Evolutionary conservation across 129 eudicot species (phyloP), one percentile per base, ranked within the genome.

Genomic region (Tanacetum coccineum): DNA sequence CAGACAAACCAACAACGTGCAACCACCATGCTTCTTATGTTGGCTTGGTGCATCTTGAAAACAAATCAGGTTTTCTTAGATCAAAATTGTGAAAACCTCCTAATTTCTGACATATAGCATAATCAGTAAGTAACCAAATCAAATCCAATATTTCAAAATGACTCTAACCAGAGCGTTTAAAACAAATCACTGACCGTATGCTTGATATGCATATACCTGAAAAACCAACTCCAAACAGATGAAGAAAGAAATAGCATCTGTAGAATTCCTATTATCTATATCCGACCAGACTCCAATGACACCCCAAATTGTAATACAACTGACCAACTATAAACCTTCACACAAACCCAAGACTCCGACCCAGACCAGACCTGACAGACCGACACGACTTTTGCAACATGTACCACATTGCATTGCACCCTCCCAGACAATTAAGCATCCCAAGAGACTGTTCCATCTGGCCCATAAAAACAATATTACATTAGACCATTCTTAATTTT

Each of bases 401-500:
- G 63, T 6, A 26, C 8, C 20, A 58, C 42, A 26, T 58, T 58
- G 63, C 63, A 58, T 13, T 58, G 36, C 44, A 58, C 10, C 10
- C 40, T 58, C 63, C 28, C 4, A 26, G 42, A 58, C 6, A 58
- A 42, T 58, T 58, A 13, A 58, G 22, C 63, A 44, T 0, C 26
- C 63, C 44, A 26, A 58, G 44, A 58, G 63, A 58, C 18, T 26
- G 19, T 22, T 26, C 25, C 60, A 10, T 54, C 60, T 54, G 60
- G 60, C 25, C 25, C 60, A 22, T 5, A 54, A 19, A 19, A 14
- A 25, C 6, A 54, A 18, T 54, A 13, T 58, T 58, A 74, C 62
- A 53, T 22, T 18, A 56, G 53, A 28, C 48, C 61, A 68, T 42
- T 79, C 80, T 5, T 56, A 78, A 70, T 87, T 74, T 66, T 87